These are phyloP conservation scores for Coemansia sp. DNA, from an alignment of 192 early-diverging fungal species.

Conservation along the genomic window DNA sequence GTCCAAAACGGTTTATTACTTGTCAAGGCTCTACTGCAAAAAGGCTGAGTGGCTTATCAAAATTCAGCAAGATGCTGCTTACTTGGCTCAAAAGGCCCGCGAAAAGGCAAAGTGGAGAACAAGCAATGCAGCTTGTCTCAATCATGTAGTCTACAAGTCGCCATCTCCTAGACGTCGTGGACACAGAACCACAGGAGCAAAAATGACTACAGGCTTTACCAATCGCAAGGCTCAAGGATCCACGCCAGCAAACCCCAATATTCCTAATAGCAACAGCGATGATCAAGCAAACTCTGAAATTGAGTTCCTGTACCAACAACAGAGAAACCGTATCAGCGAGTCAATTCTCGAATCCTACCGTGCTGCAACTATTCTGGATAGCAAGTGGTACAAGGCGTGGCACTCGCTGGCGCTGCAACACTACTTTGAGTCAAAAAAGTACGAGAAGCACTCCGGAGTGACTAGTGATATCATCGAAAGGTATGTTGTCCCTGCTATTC, in stretches of 20 bases:
- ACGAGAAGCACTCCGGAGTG: conserved; percentile 63
- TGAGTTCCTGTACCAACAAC: conserved; percentile 28
- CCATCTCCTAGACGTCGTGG: neutral
- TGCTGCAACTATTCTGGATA: conserved; percentile 86
- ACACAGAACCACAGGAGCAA: neutral
- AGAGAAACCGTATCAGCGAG: conserved; percentile 33
- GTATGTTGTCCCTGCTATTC: conserved; percentile 78
- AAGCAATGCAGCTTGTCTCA: neutral
- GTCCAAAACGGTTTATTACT: conserved; percentile 4
- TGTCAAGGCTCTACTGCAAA: conserved; percentile 88
- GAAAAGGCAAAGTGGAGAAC: conserved; percentile 17
- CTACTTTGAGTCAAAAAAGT: conserved; percentile 85
- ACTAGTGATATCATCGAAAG: conserved; percentile 61
- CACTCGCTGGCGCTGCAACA: conserved; percentile 88
- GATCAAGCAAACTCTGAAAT: conserved; percentile 10
- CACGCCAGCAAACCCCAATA: neutral
- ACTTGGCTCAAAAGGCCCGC: conserved; percentile 22
- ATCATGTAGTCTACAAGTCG: neutral
- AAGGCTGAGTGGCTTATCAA: conserved; percentile 89
- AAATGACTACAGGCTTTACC: neutral
- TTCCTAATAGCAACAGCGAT: neutral
- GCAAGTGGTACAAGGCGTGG: conserved; percentile 99
- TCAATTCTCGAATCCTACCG: conserved; percentile 81
- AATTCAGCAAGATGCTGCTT: conserved; percentile 21
- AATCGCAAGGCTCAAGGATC: neutral